Conservation (phyloP, 2,329 filamentous ascomycete species). For the Tolypocladium sp. region DNA sequence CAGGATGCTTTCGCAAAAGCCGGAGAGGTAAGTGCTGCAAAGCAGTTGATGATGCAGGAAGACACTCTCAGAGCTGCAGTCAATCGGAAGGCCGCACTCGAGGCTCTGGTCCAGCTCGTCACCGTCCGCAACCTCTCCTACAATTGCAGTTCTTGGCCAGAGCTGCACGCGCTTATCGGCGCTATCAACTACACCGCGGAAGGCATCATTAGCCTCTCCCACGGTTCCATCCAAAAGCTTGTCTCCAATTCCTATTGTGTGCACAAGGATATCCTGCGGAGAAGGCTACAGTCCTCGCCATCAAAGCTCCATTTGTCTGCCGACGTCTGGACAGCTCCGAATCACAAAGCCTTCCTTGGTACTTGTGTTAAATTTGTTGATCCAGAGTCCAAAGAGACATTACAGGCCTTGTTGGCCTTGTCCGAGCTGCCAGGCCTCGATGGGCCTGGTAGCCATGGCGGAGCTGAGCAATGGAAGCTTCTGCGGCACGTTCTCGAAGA, state of each 20-base stretch:
- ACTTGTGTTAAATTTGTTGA: no score
- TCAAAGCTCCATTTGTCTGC: slow-evolving; percentile 1
- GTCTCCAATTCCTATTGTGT: slow-evolving; percentile 4
- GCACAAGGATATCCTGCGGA: slow-evolving; percentile 3
- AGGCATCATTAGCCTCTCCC: slow-evolving; percentile 1
- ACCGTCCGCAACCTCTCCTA: slow-evolving; percentile 3
- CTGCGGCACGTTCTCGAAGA: no score
- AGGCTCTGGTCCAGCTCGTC: slow-evolving; percentile 2
- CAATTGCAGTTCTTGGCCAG: slow-evolving; percentile 1
- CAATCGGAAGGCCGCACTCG: slow-evolving; percentile 1
- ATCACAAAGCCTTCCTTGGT: no score
- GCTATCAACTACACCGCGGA: neutral
- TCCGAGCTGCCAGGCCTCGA: no score
- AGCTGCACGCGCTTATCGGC: slow-evolving; percentile 1
- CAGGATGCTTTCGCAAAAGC: slow-evolving; percentile 2
- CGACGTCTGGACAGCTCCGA: no score
- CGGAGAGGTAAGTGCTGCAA: neutral
- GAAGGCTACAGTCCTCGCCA: slow-evolving; percentile 1
- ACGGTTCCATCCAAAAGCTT: slow-evolving; percentile 1
- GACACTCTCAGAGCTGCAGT: slow-evolving; percentile 2
- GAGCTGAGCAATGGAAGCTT: no score
- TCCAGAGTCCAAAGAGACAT: no score
- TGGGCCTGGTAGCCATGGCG: no score
- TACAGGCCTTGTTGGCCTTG: no score
- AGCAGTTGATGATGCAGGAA: neutral